These are phyloP conservation scores for Yamadazyma triangularis DNA, from an alignment of 1,139 yeast genomes.

Conservation along the genomic window DNA sequence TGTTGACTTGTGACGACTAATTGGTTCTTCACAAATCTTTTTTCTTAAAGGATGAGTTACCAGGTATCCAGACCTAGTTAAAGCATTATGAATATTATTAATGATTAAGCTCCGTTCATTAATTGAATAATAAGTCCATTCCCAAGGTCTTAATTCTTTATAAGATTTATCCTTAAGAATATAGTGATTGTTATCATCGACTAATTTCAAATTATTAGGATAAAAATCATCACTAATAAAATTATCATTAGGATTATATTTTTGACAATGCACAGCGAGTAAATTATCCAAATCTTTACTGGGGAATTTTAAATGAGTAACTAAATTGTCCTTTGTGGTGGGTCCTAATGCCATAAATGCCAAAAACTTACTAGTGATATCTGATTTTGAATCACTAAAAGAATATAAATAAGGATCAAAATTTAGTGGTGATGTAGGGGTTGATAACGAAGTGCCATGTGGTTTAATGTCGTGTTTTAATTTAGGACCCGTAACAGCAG, in stretches of 20 bases:
- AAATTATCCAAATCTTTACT: conserved; percentile 6
- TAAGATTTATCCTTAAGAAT: conserved; percentile 40
- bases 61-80: conserved; percentile 41
- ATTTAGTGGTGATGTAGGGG: conserved; percentile 11
- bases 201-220: conserved; percentile 16
- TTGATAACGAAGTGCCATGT: conserved; percentile 1
- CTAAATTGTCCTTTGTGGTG: conserved; percentile 16
- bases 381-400: conserved; percentile 18
- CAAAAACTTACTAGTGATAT: conserved; percentile 23
- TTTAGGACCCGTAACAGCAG: conserved; percentile 10
- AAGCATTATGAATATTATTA: conserved; percentile 33
- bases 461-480: conserved; percentile 5
- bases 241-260: conserved; percentile 28
- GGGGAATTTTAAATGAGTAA: conserved; percentile 10
- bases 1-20: too few relatives aligned
- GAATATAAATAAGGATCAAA: conserved; percentile 17
- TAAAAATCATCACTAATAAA: conserved; percentile 31
- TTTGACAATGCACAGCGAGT: conserved; percentile 15
- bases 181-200: conserved; percentile 5
- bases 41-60: conserved; percentile 43
- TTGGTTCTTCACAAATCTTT: conserved; percentile 31
- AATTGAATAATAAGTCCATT: conserved; percentile 29
- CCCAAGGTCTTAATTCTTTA: conserved; percentile 40
- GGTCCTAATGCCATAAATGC: conserved; percentile 40
- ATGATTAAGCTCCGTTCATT: conserved; percentile 30